phyloP scores from a whole-genome alignment of 2,329 filamentous ascomycete species.

The Dactylellina haptotyla region DNA sequence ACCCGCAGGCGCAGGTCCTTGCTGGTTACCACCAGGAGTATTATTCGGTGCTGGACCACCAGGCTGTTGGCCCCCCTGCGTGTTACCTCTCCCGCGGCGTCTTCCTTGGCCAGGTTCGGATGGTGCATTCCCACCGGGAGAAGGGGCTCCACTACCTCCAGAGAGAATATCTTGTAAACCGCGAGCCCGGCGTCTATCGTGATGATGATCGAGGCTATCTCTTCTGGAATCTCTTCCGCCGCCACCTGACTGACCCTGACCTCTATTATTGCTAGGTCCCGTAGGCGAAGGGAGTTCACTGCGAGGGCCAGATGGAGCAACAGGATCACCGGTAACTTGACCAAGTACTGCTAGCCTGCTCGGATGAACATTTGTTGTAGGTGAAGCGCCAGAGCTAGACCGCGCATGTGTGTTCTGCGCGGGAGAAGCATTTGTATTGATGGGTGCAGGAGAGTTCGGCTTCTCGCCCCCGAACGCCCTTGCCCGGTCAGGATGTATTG shows the following conservation, averaged over 20 bases:
- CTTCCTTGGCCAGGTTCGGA: slow-evolving; percentile 51
- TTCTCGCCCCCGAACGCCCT: slow-evolving; percentile 31
- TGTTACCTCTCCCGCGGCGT: slow-evolving; percentile 52
- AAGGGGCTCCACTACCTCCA: slow-evolving; percentile 51
- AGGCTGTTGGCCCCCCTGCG: slow-evolving; percentile 23
- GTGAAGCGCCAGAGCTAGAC: slow-evolving; percentile 29
- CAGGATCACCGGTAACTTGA: slow-evolving; percentile 29
- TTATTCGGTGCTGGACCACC: slow-evolving; percentile 19
- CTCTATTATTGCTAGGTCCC: slow-evolving; percentile 54
- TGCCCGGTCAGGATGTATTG: slow-evolving; percentile 50
- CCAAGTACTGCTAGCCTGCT: slow-evolving; percentile 40
- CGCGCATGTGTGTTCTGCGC: slow-evolving; percentile 45
- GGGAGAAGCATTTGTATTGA: slow-evolving; percentile 37
- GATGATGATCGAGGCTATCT: slow-evolving; percentile 55
- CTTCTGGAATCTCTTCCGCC: slow-evolving; percentile 42
- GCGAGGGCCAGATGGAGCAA: slow-evolving; percentile 46
- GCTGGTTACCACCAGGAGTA: slow-evolving; percentile 10
- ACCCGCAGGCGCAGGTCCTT: slow-evolving; percentile 37
- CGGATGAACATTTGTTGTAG: slow-evolving; percentile 42
- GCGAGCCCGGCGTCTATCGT: slow-evolving; percentile 56
- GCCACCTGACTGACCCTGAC: slow-evolving; percentile 15
- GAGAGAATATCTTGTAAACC: slow-evolving; percentile 56
- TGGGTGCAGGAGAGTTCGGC: slow-evolving; percentile 7
- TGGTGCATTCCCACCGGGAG: slow-evolving; percentile 50
- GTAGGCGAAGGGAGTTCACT: slow-evolving; percentile 55